Evolutionary conservation across 805 yeast species (phyloP), one percentile per base, ranked within the genome.

Genomic region (Ogataea siamensis): DNA sequence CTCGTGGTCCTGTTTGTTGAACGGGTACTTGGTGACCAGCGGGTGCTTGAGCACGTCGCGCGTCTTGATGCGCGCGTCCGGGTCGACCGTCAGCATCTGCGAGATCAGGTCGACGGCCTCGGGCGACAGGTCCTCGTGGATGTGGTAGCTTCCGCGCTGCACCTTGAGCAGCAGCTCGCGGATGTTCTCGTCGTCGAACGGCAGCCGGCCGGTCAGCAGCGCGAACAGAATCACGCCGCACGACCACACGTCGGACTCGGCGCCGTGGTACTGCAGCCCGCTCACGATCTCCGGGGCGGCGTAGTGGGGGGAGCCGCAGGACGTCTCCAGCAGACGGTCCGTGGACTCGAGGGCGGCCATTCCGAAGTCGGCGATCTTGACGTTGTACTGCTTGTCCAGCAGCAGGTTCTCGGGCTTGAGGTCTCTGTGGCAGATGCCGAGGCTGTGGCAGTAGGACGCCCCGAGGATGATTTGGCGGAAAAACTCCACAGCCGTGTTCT

Each of bases 201-300:
- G 99, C 42, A 93, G 68, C 60, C 93, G 91, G 26, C 98, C 99
- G 0, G 98, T 89, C 31, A 93, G 71, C 33, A 93, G 67, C 0
- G 99, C 99, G 67, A 87, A 93, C 39, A 93, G 68, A 37, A 93
- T 93, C 45, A 93, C 87, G 53, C 99, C 98, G 66, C 97, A 89
- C 5, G 96, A 89, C 99, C 99, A 93, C 39, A 93, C 89, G 63
- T 93, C 99, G 21, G 94, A 81, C 28, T 96, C 96, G 20, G 95
- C 88, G 10, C 99, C 99, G 57, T 93, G 98, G 60, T 93, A 93
- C 43, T 80, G 87, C 45, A 83, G 78, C 24, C 99, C 99, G 9
- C 96, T 85, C 8, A 93, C 97, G 50, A 93, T 91, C 61, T 93
- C 99, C 0, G 99, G 99, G 7, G 96, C 87, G 2, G 98, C 99